These are phyloP conservation scores for Helichrysum umbraculigerum DNA, from an alignment of 129 eudicot species.

Conservation along the genomic window DNA sequence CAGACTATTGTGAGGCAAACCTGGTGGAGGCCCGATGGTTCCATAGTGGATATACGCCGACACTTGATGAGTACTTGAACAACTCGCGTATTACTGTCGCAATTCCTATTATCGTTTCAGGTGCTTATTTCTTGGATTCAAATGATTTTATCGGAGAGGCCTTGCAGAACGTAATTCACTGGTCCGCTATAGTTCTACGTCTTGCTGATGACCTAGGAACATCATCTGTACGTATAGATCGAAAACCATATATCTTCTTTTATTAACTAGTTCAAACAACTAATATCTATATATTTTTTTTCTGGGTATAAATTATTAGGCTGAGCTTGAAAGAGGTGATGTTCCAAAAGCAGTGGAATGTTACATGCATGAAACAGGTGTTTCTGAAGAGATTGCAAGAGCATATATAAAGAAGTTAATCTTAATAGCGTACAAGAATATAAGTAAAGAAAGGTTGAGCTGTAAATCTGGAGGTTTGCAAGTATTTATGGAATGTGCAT, in stretches of 20 bases:
- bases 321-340: constrained; percentile 56
- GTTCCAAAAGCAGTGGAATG: constrained; percentile 49
- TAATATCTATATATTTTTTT: constrained; percentile 9
- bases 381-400: constrained; percentile 39
- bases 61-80: constrained; percentile 47
- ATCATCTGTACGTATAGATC: constrained; percentile 35
- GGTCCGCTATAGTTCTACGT: constrained; percentile 44
- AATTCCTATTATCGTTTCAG: constrained; percentile 39
- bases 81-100: constrained; percentile 53
- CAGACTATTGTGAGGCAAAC: constrained; percentile 36
- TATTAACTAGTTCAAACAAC: constrained; percentile 9
- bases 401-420: constrained; percentile 35
- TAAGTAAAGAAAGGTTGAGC: constrained; percentile 31
- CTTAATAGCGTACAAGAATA: constrained; percentile 38
- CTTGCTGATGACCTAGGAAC: constrained; percentile 62
- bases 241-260: constrained; percentile 8
- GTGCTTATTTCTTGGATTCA: constrained; percentile 38
- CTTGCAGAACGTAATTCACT: constrained; percentile 35
- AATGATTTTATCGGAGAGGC: constrained; percentile 28
- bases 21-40: constrained; percentile 47
- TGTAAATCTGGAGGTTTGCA: constrained; percentile 10
- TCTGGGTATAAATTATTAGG: constrained; percentile 29
- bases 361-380: constrained; percentile 60
- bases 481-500: constrained; percentile 30
- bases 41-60: constrained; percentile 52